Conservation (phyloP, 1,139 yeast species). For the Sugiyamaella grinbergsii region DNA sequence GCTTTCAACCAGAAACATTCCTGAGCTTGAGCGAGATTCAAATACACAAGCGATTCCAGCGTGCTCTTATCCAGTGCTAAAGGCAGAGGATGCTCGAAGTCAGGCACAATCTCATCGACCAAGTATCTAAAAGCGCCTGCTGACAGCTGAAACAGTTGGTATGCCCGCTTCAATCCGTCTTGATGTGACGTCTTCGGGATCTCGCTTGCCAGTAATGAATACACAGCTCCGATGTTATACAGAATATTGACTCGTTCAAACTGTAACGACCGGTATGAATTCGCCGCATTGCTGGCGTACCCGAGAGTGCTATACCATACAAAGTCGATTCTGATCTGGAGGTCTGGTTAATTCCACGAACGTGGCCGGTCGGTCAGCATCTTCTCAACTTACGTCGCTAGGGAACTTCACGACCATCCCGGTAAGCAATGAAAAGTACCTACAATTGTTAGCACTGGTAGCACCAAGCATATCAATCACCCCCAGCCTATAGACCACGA, state of each 20-base stretch:
- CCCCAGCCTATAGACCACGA: background rate
- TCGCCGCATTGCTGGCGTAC: conserved; percentile 50
- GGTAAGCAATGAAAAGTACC: conserved; percentile 43
- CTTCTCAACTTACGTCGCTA: conserved; percentile 39
- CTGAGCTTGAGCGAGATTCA: conserved; percentile 84
- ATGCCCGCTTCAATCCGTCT: conserved; percentile 63
- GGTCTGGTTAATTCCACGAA: too few relatives aligned
- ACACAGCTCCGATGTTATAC: conserved; percentile 68
- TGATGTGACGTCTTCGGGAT: conserved; percentile 45
- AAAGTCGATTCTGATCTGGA: conserved; percentile 48
- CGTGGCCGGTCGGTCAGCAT: too few relatives aligned
- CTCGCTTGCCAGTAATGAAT: conserved; percentile 56
- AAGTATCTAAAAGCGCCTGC: conserved; percentile 67
- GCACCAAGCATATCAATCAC: too few relatives aligned
- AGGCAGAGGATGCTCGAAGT: conserved; percentile 41
- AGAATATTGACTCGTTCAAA: conserved; percentile 65
- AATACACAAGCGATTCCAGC: conserved; percentile 46
- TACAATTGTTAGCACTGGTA: conserved; percentile 10
- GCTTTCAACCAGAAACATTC: conserved; percentile 85
- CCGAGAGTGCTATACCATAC: conserved; percentile 75
- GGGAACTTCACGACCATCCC: conserved; percentile 49
- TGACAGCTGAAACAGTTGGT: conserved; percentile 61
- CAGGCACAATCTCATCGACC: conserved; percentile 35
- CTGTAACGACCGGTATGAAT: conserved; percentile 49
- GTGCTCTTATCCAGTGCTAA: conserved; percentile 51